These are phyloP conservation scores for Botryosphaeria agaves DNA, from an alignment of 2,329 filamentous ascomycete genomes.

Conservation along the genomic window DNA sequence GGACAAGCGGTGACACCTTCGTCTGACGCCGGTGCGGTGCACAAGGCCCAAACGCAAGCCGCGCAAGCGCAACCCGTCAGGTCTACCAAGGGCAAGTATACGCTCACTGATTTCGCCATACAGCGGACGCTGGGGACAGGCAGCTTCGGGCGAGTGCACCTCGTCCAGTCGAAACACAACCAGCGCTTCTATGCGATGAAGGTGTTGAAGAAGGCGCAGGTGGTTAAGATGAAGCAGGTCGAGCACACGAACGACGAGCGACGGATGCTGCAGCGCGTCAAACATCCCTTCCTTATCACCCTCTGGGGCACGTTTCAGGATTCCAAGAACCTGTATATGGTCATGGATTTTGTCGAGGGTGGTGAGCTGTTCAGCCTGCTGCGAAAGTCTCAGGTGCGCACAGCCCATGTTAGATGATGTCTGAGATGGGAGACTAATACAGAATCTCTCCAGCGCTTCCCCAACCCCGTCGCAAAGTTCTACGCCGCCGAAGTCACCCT, in stretches of 20 bases:
- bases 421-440: constrained; percentile 4
- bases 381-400: constrained; percentile 71
- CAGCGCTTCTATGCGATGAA: constrained; percentile 97
- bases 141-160: constrained; percentile 88
- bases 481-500: constrained; percentile 95
- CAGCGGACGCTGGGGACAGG: constrained; percentile 87
- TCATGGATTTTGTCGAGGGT: constrained; percentile 99
- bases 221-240: constrained; percentile 99
- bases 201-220: constrained; percentile 94
- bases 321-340: constrained; percentile 93
- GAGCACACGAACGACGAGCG: constrained; percentile 98
- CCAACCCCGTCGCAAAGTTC: constrained; percentile 97
- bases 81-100: constrained; percentile 94
- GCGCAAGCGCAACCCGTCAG: constrained; percentile 32
- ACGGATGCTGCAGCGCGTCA: constrained; percentile 87
- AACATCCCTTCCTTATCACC: constrained; percentile 94
- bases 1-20: not conserved
- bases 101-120: constrained; percentile 75
- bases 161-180: constrained; percentile 96
- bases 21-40: no score
- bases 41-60: no score
- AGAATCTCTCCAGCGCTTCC: constrained; percentile 56
- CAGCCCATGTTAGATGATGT: constrained; percentile 6
- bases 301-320: constrained; percentile 98
- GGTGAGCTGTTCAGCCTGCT: constrained; percentile 92